These are phyloP conservation scores for Dentipellis fragilis DNA, from an alignment of 768 basidiomycete genomes.

Conservation along the genomic window DNA sequence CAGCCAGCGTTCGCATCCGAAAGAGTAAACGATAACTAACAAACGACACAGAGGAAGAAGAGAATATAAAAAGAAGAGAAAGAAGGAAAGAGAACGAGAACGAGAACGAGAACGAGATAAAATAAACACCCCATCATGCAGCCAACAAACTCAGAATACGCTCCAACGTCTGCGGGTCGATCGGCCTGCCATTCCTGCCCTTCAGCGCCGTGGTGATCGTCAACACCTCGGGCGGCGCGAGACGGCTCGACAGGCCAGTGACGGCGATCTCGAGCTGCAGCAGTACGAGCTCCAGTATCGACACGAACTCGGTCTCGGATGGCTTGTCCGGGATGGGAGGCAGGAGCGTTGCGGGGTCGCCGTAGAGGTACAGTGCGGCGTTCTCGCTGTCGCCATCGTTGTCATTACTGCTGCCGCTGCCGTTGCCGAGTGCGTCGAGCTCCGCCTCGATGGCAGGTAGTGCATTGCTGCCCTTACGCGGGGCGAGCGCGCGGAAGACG, in stretches of 20 bases:
- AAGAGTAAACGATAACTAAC: too few relatives aligned
- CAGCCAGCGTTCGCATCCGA: too few relatives aligned
- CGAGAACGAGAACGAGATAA: not conserved
- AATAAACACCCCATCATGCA: conserved; percentile 1
- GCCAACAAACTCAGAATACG: conserved; percentile 8
- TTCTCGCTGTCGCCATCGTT: too few relatives aligned
- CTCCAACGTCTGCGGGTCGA: conserved; percentile 7
- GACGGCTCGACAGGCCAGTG: conserved; percentile 3
- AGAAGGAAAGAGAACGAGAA: not conserved
- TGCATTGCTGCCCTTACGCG: conserved; percentile 11
- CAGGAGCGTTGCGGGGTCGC: conserved; percentile 46
- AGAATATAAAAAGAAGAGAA: not conserved
- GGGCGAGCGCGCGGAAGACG: conserved; percentile 10
- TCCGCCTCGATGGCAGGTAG: not conserved
- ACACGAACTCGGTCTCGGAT: conserved; percentile 61
- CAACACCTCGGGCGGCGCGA: conserved; percentile 1
- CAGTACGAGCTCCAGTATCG: conserved; percentile 68
- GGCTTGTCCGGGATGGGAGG: conserved; percentile 63
- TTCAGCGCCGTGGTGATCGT: not conserved
- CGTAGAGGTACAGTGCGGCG: conserved; percentile 2
- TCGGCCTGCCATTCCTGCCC: conserved; percentile 3
- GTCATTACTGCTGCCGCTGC: too few relatives aligned
- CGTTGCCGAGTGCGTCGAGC: too few relatives aligned
- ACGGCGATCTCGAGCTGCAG: conserved; percentile 66
- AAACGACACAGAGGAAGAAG: not conserved